phyloP scores from a whole-genome alignment of 2,329 filamentous ascomycete genomes.

The Hymenoscyphus fructigenus region DNA sequence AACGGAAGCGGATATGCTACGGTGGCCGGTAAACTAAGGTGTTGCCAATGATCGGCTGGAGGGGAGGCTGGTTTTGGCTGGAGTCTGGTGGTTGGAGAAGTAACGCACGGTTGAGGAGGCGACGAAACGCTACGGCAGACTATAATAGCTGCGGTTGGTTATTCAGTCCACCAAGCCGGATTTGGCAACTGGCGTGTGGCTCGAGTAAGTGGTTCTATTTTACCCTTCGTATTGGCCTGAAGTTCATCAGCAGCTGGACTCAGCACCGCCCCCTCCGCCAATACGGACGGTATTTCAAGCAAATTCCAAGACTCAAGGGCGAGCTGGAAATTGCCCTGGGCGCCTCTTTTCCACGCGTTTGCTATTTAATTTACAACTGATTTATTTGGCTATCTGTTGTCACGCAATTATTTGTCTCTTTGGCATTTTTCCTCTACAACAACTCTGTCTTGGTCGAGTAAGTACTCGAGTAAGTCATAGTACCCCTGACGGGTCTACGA shows the following conservation, averaged over 20 bases:
- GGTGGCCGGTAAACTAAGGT: background rate
- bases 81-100: background rate
- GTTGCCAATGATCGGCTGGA: background rate
- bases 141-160: background rate
- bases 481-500: background rate
- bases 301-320: background rate
- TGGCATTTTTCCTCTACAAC: background rate
- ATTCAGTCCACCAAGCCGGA: background rate
- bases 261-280: conserved; percentile 4
- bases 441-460: background rate
- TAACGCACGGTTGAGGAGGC: background rate
- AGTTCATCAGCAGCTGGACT: background rate
- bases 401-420: background rate
- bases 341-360: background rate
- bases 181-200: background rate
- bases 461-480: background rate
- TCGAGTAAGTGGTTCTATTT: conserved; percentile 1
- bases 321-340: background rate
- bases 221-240: background rate
- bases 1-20: background rate
- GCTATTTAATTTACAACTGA: background rate
- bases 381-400: background rate
- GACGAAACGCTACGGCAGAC: background rate
- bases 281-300: background rate
- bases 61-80: background rate